phyloP scores from a whole-genome alignment of 148 eudicot genomes.

The Arctostaphylos glauca region DNA sequence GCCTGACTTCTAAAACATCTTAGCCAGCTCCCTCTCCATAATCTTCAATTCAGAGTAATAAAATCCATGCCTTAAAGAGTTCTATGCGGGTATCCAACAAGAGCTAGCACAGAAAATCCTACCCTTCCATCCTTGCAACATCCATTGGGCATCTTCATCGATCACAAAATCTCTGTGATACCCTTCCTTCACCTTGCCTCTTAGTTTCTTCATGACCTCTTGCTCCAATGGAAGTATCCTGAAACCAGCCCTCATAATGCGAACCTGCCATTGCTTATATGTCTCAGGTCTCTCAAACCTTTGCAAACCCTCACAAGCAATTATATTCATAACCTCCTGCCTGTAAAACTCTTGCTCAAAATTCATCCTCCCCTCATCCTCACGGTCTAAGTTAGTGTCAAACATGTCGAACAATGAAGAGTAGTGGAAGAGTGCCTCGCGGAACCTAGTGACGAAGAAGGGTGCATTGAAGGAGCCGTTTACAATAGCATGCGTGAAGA shows the following conservation, averaged over 20 bases:
- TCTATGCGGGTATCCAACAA: slow-evolving; percentile 43
- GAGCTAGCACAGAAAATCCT: slow-evolving; percentile 36
- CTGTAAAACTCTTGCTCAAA: slow-evolving; percentile 66
- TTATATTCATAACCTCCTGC: slow-evolving; percentile 62
- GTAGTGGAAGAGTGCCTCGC: slow-evolving; percentile 45
- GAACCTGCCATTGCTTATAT: slow-evolving; percentile 75
- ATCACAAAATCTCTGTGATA: slow-evolving; percentile 40
- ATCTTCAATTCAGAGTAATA: not conserved
- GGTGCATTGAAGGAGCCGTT: slow-evolving; percentile 38
- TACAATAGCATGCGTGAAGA: slow-evolving; percentile 28
- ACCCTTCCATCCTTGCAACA: slow-evolving; percentile 51
- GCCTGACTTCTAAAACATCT: not conserved
- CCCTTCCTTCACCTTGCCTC: slow-evolving; percentile 24
- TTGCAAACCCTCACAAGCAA: slow-evolving; percentile 80
- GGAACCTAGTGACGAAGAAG: slow-evolving; percentile 42
- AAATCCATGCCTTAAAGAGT: not conserved
- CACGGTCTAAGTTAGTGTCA: slow-evolving; percentile 31
- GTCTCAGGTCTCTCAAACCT: slow-evolving; percentile 77
- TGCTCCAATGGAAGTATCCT: slow-evolving; percentile 33
- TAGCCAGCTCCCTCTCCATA: not conserved
- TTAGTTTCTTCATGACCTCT: slow-evolving; percentile 30
- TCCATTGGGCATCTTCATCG: slow-evolving; percentile 39
- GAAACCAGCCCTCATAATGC: slow-evolving; percentile 56
- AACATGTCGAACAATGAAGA: slow-evolving; percentile 36
- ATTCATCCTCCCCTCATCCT: slow-evolving; percentile 48